phyloP scores from a whole-genome alignment of 2,329 filamentous ascomycete species.

The Trichoderma breve region DNA sequence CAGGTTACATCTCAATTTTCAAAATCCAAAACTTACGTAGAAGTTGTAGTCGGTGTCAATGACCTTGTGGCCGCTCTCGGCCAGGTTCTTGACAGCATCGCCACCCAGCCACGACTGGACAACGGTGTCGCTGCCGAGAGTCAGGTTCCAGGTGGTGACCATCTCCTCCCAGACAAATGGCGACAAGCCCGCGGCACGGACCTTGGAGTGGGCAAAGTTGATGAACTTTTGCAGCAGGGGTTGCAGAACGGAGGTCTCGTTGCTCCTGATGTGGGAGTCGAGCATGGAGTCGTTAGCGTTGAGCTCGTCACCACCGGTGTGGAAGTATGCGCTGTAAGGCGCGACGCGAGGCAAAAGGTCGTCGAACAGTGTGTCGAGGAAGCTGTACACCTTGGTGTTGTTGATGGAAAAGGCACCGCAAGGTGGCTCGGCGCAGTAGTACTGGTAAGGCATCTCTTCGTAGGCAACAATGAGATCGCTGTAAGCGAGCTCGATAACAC shows the following conservation, averaged over 20 bases:
- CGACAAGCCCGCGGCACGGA: slow-evolving; percentile 61
- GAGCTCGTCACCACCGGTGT: slow-evolving; percentile 85
- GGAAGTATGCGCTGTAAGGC: slow-evolving; percentile 73
- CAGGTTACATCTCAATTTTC: not conserved
- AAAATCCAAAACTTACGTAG: slow-evolving; percentile 55
- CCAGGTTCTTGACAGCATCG: slow-evolving; percentile 58
- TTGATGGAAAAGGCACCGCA: slow-evolving; percentile 76
- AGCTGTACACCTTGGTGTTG: slow-evolving; percentile 64
- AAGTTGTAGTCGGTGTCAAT: slow-evolving; percentile 74
- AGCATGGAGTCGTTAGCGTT: slow-evolving; percentile 65
- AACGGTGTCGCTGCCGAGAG: slow-evolving; percentile 66
- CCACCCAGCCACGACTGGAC: slow-evolving; percentile 76
- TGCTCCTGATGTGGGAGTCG: slow-evolving; percentile 69
- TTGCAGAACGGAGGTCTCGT: slow-evolving; percentile 61
- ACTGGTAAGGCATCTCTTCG: slow-evolving; percentile 54
- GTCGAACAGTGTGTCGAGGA: slow-evolving; percentile 67
- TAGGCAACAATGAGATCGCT: slow-evolving; percentile 55
- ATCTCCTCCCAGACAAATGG: slow-evolving; percentile 91
- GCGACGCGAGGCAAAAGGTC: slow-evolving; percentile 73
- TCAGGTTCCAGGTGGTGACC: slow-evolving; percentile 73
- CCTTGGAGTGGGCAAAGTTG: slow-evolving; percentile 63
- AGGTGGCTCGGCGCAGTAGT: slow-evolving; percentile 61
- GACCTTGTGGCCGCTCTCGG: slow-evolving; percentile 65
- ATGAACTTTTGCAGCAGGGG: slow-evolving; percentile 80
- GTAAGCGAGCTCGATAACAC: slow-evolving; percentile 52